Percentiles rank a stretch among this genome's conserved stretches.
Conservation (phyloP, 352 stramenopile species). For the Blastocystis sp. region DNA sequence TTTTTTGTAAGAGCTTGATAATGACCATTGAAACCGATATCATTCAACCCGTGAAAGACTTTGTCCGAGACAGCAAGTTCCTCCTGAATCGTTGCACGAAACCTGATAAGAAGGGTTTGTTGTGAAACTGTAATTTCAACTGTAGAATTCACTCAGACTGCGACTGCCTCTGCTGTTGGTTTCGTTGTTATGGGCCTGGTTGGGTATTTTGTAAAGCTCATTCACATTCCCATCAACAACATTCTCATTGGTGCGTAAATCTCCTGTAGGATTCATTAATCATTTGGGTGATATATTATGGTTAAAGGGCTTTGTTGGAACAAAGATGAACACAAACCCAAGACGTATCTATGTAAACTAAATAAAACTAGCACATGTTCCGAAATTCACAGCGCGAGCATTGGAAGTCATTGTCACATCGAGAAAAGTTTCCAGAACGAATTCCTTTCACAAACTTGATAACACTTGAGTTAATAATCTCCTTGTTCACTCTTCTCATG, state of each 20-base stretch:
- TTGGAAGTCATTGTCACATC: background rate
- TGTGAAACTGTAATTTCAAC: background rate
- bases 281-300: too few relatives aligned
- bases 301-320: background rate
- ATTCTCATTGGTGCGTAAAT: constrained; percentile 87
- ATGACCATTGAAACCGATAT: constrained; percentile 67
- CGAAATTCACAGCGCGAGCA: constrained; percentile 40
- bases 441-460: background rate
- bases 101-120: constrained; percentile 87
- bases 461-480: background rate
- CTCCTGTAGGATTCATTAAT: too few relatives aligned
- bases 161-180: constrained; percentile 85
- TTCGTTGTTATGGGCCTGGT: constrained; percentile 99
- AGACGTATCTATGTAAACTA: background rate
- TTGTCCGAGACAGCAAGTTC: constrained; percentile 91
- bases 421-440: background rate
- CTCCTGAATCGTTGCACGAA: constrained; percentile 99
- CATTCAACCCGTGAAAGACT: constrained; percentile 90
- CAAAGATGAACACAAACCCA: background rate
- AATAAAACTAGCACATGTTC: background rate
- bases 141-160: constrained; percentile 88
- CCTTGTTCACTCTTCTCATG: background rate
- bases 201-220: constrained; percentile 99
- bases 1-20: background rate
- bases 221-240: constrained; percentile 99